phyloP scores from a whole-genome alignment of 345 rosid genomes.

The Sisymbrium irio region DNA sequence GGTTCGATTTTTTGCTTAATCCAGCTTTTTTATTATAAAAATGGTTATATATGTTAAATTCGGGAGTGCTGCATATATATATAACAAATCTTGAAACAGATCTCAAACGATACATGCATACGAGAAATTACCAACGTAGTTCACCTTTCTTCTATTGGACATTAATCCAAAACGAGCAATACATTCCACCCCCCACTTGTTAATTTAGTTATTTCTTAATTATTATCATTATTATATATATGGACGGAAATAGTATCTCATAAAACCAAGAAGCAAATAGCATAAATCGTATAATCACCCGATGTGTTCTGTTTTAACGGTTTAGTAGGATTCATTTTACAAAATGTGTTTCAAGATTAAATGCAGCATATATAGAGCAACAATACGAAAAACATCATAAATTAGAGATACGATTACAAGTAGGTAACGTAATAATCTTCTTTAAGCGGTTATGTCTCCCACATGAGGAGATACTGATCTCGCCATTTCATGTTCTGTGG shows the following conservation, averaged over 20 bases:
- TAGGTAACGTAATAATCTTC: not conserved
- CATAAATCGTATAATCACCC: not conserved
- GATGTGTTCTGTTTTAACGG: not conserved
- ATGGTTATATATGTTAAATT: not conserved
- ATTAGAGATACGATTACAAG: not conserved
- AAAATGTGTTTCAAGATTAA: not conserved
- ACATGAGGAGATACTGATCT: too few relatives aligned
- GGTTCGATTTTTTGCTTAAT: not conserved
- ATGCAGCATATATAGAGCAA: not conserved
- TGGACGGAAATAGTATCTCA: not conserved
- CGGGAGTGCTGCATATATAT: not conserved
- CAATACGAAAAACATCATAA: not conserved
- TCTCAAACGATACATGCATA: not conserved
- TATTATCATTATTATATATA: not conserved
- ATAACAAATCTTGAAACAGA: not conserved
- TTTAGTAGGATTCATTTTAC: not conserved
- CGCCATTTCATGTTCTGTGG: too few relatives aligned
- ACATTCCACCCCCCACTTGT: not conserved
- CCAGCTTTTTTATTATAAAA: not conserved
- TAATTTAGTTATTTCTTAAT: not conserved
- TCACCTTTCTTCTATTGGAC: not conserved
- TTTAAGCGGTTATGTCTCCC: too few relatives aligned
- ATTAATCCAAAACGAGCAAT: not conserved
- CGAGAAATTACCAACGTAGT: not conserved
- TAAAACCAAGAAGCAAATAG: not conserved